Evolutionary conservation across 495 filamentous ascomycete genomes (phyloP).

Genomic region (Neurospora sp.): DNA sequence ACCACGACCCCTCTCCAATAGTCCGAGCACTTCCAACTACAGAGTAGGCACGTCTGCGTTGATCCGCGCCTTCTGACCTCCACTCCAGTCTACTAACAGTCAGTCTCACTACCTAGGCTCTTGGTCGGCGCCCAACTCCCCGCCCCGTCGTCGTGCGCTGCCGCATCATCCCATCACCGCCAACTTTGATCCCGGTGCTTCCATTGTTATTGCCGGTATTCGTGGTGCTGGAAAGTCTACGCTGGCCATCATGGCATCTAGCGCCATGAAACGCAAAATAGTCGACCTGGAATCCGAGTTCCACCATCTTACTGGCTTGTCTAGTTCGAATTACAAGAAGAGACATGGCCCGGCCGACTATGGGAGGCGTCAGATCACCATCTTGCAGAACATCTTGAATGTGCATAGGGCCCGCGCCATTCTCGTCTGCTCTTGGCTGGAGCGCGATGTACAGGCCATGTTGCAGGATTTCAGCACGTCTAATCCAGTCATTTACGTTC

Average conservation of each 20-base stretch:
- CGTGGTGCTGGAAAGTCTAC: constrained; percentile 63
- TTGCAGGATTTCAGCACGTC: constrained; percentile 43
- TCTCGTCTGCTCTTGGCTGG: constrained; percentile 54
- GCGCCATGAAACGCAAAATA: constrained; percentile 49
- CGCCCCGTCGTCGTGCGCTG: neutral
- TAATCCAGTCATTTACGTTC: constrained; percentile 57
- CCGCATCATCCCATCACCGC: neutral
- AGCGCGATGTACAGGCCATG: constrained; percentile 42
- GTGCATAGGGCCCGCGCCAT: constrained; percentile 49
- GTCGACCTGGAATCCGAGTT: constrained; percentile 57
- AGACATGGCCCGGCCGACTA: constrained; percentile 45
- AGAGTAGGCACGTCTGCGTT: neutral
- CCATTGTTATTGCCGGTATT: constrained; percentile 59
- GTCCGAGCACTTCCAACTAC: neutral
- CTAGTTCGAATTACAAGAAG: constrained; percentile 48
- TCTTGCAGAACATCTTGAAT: constrained; percentile 50
- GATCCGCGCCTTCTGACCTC: neutral
- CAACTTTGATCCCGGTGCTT: constrained; percentile 46
- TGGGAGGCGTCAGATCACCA: constrained; percentile 42
- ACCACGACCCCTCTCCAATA: neutral
- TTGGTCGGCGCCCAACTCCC: constrained; percentile 5
- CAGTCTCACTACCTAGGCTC: neutral
- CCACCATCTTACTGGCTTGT: constrained; percentile 46
- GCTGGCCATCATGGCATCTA: constrained; percentile 57
- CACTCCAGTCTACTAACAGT: neutral